Base-by-base conservation (phyloP, 2,329 filamentous ascomycete genomes). In the Nigrospora oryzae region DNA sequence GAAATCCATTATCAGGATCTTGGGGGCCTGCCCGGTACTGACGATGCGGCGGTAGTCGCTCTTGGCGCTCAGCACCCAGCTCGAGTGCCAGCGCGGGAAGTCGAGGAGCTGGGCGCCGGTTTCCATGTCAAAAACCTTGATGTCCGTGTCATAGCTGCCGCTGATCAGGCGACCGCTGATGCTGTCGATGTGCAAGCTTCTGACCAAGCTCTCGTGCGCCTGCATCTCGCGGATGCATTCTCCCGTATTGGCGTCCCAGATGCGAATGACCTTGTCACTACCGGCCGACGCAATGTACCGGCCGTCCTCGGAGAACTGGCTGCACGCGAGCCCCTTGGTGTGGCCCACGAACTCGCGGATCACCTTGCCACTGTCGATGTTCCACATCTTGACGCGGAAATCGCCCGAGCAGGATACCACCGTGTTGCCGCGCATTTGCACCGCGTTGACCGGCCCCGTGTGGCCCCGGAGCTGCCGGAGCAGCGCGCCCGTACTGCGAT, bases 31-130 rank as follows among this genome's bases (percentile, higher is more conserved):
- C 41, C 90, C 93, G 1, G 91, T 95, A 56, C 89, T 93, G 50
- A 98, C 87, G 51, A 98, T 93, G 49, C 93, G 81, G 47, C 91
- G 77, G 64, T 97, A 97, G 61, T 98, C 91, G 51, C 87, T 90
- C 74, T 96, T 96, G 42, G 93, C 93, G 51, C 88, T 90, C 47
- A 98, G 70, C 58, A 98, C 94, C 93, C 93, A 98, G 65, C 89
- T 95, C 11, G 85, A 84, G 47, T 95, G 95, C 89, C 90, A 97
- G 53, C 86, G 83, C n/a, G 89, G 86, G 57, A 96, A 91, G 55
- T 89, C 83, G 50, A 94, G 79, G 48, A 91, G 76, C 53, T 89
- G 75, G 39, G 82, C 71, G 32, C 90, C 91, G 3, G 83, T 84
- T 51, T 83, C 81, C 67, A 93, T 85, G 62, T 96, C 86, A 65